Base-by-base conservation (phyloP, 1,284 basidiomycete species). In the Rhodotorula mucilaginosa region DNA sequence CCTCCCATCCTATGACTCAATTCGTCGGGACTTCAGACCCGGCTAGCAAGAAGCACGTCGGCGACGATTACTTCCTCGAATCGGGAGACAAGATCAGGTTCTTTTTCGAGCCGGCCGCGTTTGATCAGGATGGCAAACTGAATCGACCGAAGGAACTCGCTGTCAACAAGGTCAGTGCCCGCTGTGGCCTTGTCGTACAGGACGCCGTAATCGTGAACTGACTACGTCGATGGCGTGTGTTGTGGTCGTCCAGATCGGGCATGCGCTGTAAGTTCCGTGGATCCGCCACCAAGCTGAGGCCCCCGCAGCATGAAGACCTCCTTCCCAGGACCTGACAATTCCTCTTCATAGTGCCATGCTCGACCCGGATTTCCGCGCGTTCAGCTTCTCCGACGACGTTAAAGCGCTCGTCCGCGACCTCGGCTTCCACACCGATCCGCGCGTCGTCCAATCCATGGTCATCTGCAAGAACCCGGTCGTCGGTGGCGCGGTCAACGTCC, bases 41-140 rank as follows among this genome's bases (percentile, higher is more conserved):
- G 7, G 51, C 39, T 89, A 72, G 85, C 86, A 67, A 67, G n/a
- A 61, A 67, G 54, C 65, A 67, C 77, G 85, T 92, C 52, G 93
- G 93, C 0, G 93, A 98, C 79, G 88, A 92, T 39, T 98, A 98
- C 81, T 99, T 99, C 79, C 83, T 98, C 67, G 86, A 84, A 19
- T 93, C 91, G 2, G 92, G 92, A 2, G 92, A 97, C 81, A 96
- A 97, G 68, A 91, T 94, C 82, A 87, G 90, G 3, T 94, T 88
- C 81, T 96, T 96, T 80, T 83, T 95, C 54, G 93, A 96, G 79
- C 88, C 90, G 77, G 91, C 89, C 67, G 92, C 92, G 0, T 83
- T 92, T 13, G 78, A 82, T 52, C 78, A 85, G 54, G 88, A 67
- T 88, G 31, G 77, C 29, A 87, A 87, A 72, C 85, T 96, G 57